Evolutionary conservation across 2,329 filamentous ascomycete genomes (phyloP).

Genomic region (Alternaria postmessia): DNA sequence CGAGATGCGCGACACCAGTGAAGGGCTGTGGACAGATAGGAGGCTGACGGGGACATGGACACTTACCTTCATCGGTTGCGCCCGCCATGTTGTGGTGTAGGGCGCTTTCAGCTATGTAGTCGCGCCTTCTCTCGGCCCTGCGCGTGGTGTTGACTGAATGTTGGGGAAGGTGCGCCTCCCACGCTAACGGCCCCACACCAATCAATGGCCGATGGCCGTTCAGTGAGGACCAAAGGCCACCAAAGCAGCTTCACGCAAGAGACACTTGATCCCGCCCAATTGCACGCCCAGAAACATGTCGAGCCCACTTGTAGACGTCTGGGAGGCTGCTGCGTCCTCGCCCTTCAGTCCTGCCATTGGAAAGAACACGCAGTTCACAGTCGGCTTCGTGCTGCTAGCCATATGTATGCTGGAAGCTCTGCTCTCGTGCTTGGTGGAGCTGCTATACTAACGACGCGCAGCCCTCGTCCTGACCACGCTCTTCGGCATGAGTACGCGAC

Average conservation of each 20-base stretch:
- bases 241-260: conserved; percentile 27
- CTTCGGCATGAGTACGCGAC: conserved; percentile 80
- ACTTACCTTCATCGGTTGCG: conserved; percentile 50
- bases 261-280: conserved; percentile 22
- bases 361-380: conserved; percentile 83
- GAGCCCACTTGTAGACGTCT: conserved; percentile 76
- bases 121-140: conserved; percentile 18
- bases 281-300: conserved; percentile 45
- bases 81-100: conserved; percentile 41
- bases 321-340: conserved; percentile 89
- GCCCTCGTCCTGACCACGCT: conserved; percentile 75
- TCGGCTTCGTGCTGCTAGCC: conserved; percentile 79
- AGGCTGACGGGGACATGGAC: not conserved
- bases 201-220: conserved; percentile 22
- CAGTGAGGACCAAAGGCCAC: conserved; percentile 35
- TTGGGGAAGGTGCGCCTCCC: conserved; percentile 28
- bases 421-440: conserved; percentile 16
- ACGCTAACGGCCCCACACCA: conserved; percentile 27
- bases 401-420: conserved; percentile 59
- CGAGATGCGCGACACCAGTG: not conserved
- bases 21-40: not conserved
- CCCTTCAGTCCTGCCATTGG: conserved; percentile 81
- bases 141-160: conserved; percentile 18
- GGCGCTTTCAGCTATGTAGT: conserved; percentile 17
- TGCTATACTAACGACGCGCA: conserved; percentile 47